Conservation (phyloP, 75 land plant species). For the Picea sitchensis region DNA sequence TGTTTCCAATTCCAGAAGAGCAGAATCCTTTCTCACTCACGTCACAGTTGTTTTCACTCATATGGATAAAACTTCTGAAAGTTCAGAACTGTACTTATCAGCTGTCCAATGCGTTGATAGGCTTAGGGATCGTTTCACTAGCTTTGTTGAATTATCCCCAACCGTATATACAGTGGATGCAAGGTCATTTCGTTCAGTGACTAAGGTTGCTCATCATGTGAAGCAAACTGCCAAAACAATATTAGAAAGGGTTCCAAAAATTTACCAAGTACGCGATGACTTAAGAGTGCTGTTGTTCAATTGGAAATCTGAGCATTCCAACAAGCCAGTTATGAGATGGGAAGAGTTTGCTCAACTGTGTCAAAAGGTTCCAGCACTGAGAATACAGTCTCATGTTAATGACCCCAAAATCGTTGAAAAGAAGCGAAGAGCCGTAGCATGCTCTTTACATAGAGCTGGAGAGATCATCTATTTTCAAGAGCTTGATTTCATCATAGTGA, state of each 20-base stretch:
- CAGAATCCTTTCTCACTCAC: conserved; percentile 38
- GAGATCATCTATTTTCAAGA: conserved; percentile 72
- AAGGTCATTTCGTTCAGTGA: conserved; percentile 57
- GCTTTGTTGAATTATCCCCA: conserved; percentile 51
- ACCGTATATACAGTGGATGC: conserved; percentile 73
- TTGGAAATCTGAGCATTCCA: conserved; percentile 59
- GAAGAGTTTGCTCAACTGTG: conserved; percentile 60
- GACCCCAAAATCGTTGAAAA: conserved; percentile 41
- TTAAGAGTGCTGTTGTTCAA: conserved; percentile 35
- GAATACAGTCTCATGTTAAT: conserved; percentile 36
- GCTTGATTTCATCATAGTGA: conserved; percentile 60
- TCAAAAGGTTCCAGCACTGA: conserved; percentile 49
- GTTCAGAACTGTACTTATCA: conserved; percentile 23
- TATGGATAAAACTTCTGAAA: conserved; percentile 41
- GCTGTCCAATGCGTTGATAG: conserved; percentile 32
- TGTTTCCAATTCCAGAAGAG: conserved; percentile 62
- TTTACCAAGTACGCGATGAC: conserved; percentile 64
- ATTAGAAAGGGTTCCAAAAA: conserved; percentile 59
- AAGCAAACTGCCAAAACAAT: conserved; percentile 42
- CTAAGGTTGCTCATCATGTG: conserved; percentile 51
- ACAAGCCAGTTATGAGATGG: conserved; percentile 74
- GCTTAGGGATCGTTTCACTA: conserved; percentile 50
- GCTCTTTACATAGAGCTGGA: conserved; percentile 55
- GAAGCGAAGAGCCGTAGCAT: conserved; percentile 50
- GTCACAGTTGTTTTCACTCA: conserved; percentile 66